Conservation (phyloP, 306 rosid species). For the Dalbergia oliveri region DNA sequence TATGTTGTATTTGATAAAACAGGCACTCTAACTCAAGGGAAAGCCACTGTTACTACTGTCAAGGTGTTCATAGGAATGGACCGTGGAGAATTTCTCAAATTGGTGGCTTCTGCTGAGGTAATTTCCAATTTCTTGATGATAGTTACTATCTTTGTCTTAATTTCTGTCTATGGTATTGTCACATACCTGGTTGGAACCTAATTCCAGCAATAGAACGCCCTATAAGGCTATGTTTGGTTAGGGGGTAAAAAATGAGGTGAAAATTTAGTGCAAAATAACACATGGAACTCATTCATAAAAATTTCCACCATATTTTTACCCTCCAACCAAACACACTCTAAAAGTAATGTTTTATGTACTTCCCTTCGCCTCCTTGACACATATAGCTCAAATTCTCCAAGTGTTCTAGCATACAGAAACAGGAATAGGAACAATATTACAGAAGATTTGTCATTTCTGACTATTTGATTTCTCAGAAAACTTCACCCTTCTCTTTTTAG, state of each 20-base stretch:
- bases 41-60: slow-evolving; percentile 79
- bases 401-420: slow-evolving; percentile 37
- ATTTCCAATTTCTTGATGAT: slow-evolving; percentile 40
- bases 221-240: no score
- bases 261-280: no score
- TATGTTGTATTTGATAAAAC: slow-evolving; percentile 95
- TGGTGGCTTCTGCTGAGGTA: slow-evolving; percentile 99
- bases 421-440: slow-evolving; percentile 25
- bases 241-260: no score
- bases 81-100: slow-evolving; percentile 88
- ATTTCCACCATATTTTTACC: no score
- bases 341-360: slow-evolving; percentile 12
- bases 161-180: slow-evolving; percentile 26
- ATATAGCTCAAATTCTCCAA: slow-evolving; percentile 25
- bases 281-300: no score
- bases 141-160: slow-evolving; percentile 31
- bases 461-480: slow-evolving; percentile 22
- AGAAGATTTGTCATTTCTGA: not conserved
- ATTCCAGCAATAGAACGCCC: slow-evolving; percentile 2
- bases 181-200: slow-evolving; percentile 30
- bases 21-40: slow-evolving; percentile 97
- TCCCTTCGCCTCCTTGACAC: slow-evolving; percentile 7
- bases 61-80: slow-evolving; percentile 88
- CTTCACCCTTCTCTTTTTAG: slow-evolving; percentile 16
- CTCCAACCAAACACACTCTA: no score